A percentile compares a stretch with the other conserved stretches of the same genome.
These are phyloP conservation scores for Ramularia collo-cygni DNA, from an alignment of 2,329 filamentous ascomycete species.

Conservation along the genomic window DNA sequence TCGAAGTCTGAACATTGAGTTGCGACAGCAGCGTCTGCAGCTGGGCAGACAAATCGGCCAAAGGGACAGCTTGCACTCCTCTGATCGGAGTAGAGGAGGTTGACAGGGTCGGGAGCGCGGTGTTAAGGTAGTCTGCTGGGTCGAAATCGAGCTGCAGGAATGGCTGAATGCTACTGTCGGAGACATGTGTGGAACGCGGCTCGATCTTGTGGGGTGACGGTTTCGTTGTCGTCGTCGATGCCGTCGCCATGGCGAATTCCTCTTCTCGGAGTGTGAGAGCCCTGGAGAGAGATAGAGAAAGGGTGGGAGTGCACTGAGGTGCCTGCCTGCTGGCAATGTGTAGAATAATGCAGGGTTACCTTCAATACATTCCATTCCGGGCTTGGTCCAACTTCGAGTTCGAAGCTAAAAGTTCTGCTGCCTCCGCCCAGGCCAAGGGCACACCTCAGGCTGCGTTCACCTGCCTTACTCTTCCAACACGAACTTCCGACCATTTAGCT, in stretches of 20 bases:
- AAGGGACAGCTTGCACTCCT: conserved; percentile 42
- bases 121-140: conserved; percentile 77
- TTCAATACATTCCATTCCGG: too few species aligned
- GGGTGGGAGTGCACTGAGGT: too few species aligned
- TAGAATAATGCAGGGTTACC: too few species aligned
- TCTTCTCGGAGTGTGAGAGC: conserved; percentile 1
- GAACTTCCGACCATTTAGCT: too few species aligned
- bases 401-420: too few species aligned
- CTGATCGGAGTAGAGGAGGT: conserved; percentile 39
- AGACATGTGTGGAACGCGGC: conserved; percentile 52
- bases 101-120: conserved; percentile 62
- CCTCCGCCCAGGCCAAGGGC: too few species aligned
- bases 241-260: conserved; percentile 8
- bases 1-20: conserved; percentile 79
- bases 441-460: too few species aligned
- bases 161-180: conserved; percentile 65
- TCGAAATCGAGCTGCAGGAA: conserved; percentile 76
- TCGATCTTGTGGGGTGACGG: conserved; percentile 8
- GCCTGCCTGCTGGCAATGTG: too few species aligned
- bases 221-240: conserved; percentile 2
- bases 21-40: conserved; percentile 80
- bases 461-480: background rate
- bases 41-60: conserved; percentile 72
- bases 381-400: too few species aligned
- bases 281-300: background rate